phyloP scores from a whole-genome alignment of 2,329 filamentous ascomycete genomes.

The Alternaria dauci region DNA sequence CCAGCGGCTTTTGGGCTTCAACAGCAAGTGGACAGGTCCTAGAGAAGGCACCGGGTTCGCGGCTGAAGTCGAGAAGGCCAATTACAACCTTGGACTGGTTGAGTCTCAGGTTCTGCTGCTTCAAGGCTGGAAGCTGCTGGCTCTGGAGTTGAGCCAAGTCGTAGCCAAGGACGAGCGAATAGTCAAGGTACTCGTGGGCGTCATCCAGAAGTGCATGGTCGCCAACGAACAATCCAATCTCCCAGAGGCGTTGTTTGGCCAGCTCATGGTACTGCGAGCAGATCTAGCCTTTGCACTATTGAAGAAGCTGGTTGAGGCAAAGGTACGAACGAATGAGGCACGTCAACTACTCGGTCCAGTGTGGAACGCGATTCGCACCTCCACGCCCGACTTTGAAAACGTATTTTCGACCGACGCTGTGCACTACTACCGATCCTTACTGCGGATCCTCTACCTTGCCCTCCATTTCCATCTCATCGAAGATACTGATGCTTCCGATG shows the following conservation, averaged over 20 bases:
- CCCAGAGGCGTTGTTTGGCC: constrained; percentile 81
- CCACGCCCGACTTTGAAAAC: constrained; percentile 66
- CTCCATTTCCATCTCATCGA: constrained; percentile 68
- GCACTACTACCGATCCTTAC: constrained; percentile 80
- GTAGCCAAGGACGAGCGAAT: constrained; percentile 64
- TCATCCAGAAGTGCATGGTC: constrained; percentile 78
- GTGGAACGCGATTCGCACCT: constrained; percentile 67
- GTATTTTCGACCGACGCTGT: constrained; percentile 65
- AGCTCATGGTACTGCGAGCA: constrained; percentile 77
- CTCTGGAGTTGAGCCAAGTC: constrained; percentile 80
- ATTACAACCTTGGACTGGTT: constrained; percentile 88
- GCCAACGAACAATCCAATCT: constrained; percentile 77
- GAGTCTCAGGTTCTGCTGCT: constrained; percentile 90
- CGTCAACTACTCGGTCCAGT: constrained; percentile 64
- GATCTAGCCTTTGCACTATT: constrained; percentile 84
- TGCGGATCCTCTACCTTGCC: constrained; percentile 85
- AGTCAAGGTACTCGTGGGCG: constrained; percentile 74
- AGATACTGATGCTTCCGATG: constrained; percentile 44
- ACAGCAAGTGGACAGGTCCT: constrained; percentile 74
- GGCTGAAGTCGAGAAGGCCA: constrained; percentile 84
- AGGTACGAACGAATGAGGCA: constrained; percentile 60
- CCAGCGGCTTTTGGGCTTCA: constrained; percentile 76
- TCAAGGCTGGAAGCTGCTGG: constrained; percentile 86
- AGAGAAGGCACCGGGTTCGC: constrained; percentile 73
- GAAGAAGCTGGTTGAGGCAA: constrained; percentile 74